Evolutionary conservation across 148 eudicot genomes (phyloP).

Genomic region (Rhododendron williamsianum): DNA sequence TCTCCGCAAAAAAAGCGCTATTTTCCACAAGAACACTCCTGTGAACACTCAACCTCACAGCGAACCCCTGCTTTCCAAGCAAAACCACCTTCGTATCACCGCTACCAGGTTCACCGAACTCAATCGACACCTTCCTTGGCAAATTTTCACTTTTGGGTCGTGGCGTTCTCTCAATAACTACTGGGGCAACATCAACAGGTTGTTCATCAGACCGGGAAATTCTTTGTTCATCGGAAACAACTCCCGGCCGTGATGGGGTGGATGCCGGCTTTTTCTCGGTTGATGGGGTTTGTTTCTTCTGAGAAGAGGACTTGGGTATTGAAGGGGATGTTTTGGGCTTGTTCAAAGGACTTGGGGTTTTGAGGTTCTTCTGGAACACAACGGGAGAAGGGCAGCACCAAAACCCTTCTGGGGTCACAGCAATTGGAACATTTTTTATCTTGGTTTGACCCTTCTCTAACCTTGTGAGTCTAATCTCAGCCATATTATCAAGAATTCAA

Average conservation of each 20-base stretch:
- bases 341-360: constrained; percentile 44
- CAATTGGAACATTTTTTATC: constrained; percentile 78
- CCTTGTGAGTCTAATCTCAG: constrained; percentile 48
- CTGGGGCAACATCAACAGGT: constrained; percentile 26
- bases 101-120: constrained; percentile 83
- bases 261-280: constrained; percentile 33
- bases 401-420: constrained; percentile 91
- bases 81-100: constrained; percentile 71
- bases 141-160: constrained; percentile 43
- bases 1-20: constrained; percentile 56
- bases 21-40: constrained; percentile 43
- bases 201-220: constrained; percentile 20
- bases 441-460: constrained; percentile 55
- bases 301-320: constrained; percentile 24
- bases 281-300: constrained; percentile 35
- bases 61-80: constrained; percentile 66
- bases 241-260: constrained; percentile 21
- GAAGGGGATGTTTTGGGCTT: constrained; percentile 44
- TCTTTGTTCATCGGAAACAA: constrained; percentile 33
- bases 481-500: constrained; percentile 35
- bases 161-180: constrained; percentile 25
- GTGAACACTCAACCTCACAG: constrained; percentile 84
- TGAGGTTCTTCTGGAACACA: constrained; percentile 58
- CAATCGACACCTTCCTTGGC: constrained; percentile 74
- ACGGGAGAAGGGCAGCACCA: constrained; percentile 95